phyloP scores from a whole-genome alignment of 345 rosid genomes.

The Geranium rotundifolium region DNA sequence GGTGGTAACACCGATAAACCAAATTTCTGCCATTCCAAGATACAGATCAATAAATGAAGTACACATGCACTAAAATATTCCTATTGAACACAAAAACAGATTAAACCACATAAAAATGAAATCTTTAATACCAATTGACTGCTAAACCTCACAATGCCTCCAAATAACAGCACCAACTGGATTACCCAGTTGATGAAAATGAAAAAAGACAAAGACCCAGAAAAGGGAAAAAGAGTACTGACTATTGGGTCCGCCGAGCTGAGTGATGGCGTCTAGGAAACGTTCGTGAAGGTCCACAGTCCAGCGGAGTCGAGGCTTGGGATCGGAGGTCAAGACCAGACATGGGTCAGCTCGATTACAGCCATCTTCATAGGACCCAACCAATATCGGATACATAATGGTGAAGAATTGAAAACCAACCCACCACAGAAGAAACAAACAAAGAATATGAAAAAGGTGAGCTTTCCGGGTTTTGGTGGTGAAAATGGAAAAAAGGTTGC shows the following conservation, averaged over 20 bases:
- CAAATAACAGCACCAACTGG: background rate
- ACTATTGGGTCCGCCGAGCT: conserved; percentile 85
- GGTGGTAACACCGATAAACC: too few species aligned
- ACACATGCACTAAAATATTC: background rate
- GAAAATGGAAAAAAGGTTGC: too few species aligned
- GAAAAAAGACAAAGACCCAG: background rate
- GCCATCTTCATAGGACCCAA: background rate
- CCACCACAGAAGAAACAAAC: too few species aligned
- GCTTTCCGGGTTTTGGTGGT: too few species aligned
- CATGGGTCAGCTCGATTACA: conserved; percentile 34
- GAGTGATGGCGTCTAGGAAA: conserved; percentile 77
- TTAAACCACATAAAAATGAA: too few species aligned
- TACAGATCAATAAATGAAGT: background rate
- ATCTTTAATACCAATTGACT: too few species aligned
- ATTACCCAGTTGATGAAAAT: background rate
- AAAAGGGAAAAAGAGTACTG: conserved; percentile 10
- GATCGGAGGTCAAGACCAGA: conserved; percentile 78
- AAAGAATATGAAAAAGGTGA: too few species aligned
- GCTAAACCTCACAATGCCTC: too few species aligned
- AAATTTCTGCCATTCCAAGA: too few species aligned
- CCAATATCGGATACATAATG: background rate
- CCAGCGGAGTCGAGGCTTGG: conserved; percentile 92
- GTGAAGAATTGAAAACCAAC: too few species aligned
- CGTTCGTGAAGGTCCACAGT: conserved; percentile 85
- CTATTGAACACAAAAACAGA: background rate